Percentiles rank a stretch among this genome's conserved stretches.
Conservation (phyloP, 208 protist species). For the Endotrypanum monterogeii region DNA sequence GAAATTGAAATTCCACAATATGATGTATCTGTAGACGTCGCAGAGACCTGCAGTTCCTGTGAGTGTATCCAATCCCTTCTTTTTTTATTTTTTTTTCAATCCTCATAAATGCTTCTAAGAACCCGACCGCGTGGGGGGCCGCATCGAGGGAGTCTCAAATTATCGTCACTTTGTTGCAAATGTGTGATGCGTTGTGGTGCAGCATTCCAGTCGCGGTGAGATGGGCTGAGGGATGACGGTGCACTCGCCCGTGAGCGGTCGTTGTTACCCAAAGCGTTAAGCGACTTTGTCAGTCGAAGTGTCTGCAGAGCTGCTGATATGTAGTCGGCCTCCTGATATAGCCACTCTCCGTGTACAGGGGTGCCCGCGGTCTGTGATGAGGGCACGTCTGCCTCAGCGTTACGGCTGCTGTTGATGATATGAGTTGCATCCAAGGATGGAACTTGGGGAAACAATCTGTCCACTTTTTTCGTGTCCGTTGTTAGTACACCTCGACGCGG, state of each 20-base stretch:
- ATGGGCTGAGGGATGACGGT: not conserved
- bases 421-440: not conserved
- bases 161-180: not conserved
- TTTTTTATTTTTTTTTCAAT: constrained; percentile 4
- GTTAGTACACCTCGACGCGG: constrained; percentile 1
- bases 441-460: not conserved
- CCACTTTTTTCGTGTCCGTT: not conserved
- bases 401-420: no score
- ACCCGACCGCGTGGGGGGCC: constrained; percentile 9
- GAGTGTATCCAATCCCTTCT: not conserved
- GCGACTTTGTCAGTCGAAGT: no score
- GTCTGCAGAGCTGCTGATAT: not conserved
- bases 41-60: not conserved
- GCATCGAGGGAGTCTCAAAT: constrained; percentile 2
- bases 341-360: no score
- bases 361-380: not conserved
- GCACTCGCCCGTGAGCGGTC: not conserved
- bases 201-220: not conserved
- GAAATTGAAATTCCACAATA: not conserved
- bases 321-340: not conserved
- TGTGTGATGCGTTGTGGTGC: not conserved
- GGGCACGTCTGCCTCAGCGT: not conserved
- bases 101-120: constrained; percentile 21
- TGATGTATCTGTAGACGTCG: no score
- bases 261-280: not conserved